phyloP scores from a whole-genome alignment of 1,139 yeast species.

The Yamadazyma atlantica region DNA sequence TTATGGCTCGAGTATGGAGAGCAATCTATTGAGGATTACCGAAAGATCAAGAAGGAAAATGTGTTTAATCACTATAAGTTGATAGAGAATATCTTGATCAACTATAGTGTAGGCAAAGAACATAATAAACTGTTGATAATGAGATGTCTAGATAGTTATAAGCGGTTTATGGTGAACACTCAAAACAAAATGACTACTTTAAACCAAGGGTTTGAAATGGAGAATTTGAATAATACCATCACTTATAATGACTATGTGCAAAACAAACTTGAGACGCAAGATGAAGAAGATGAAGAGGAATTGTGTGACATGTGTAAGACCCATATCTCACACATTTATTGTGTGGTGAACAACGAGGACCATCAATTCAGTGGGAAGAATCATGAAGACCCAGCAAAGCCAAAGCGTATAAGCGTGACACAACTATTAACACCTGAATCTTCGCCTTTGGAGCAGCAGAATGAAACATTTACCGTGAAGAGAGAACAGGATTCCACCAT shows the following conservation, averaged over 20 bases:
- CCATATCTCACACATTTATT: conserved; percentile 38
- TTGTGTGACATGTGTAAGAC: conserved; percentile 44
- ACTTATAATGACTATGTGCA: conserved; percentile 15
- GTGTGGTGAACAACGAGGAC: conserved; percentile 29
- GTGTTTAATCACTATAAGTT: conserved; percentile 51
- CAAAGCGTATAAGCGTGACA: conserved; percentile 9
- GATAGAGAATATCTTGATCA: conserved; percentile 36
- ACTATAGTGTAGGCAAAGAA: conserved; percentile 19
- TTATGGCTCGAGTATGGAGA: conserved; percentile 69
- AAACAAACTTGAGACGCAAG: conserved; percentile 16
- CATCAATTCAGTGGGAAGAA: conserved; percentile 20
- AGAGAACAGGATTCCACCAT: conserved; percentile 1
- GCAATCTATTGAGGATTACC: conserved; percentile 56
- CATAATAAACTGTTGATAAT: conserved; percentile 18
- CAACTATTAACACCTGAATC: conserved; percentile 40
- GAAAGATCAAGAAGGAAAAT: conserved; percentile 52
- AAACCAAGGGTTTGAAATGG: conserved; percentile 5
- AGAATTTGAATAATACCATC: conserved; percentile 4
- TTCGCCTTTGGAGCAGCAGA: conserved; percentile 26
- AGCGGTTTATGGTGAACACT: conserved; percentile 19
- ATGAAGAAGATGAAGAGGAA: conserved; percentile 34
- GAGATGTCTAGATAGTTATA: conserved; percentile 27
- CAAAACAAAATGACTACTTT: conserved; percentile 5
- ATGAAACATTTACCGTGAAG: conserved; percentile 10
- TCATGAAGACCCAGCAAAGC: conserved; percentile 11